Percentiles rank a stretch among this genome's conserved stretches.
phyloP scores from a whole-genome alignment of 2,329 filamentous ascomycete genomes.

The Phaeosphaeriaceae sp. region DNA sequence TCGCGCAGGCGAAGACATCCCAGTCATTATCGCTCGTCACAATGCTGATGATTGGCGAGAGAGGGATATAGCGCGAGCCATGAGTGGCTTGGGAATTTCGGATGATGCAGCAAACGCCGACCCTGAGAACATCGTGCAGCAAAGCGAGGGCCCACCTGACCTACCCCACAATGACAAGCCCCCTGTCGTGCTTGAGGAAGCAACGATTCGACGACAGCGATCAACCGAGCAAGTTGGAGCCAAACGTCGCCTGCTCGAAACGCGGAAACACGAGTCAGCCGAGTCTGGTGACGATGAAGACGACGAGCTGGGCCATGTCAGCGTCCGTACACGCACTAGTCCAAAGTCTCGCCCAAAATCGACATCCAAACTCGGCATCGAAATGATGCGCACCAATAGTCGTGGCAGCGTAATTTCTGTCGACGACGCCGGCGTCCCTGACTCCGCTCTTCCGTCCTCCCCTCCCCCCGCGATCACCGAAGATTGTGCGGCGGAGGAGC shows the following conservation, averaged over 20 bases:
- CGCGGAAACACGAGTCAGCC: slow-evolving; percentile 72
- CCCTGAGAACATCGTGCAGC: slow-evolving; percentile 35
- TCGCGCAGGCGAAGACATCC: slow-evolving; percentile 73
- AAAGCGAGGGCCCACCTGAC: slow-evolving; percentile 44
- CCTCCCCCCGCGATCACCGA: slow-evolving; percentile 52
- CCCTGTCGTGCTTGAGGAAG: slow-evolving; percentile 63
- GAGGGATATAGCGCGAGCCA: slow-evolving; percentile 53
- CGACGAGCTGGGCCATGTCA: slow-evolving; percentile 75
- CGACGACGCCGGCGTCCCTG: slow-evolving; percentile 50
- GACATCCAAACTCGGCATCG: slow-evolving; percentile 84
- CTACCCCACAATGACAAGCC: slow-evolving; percentile 57
- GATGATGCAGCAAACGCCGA: slow-evolving; percentile 61
- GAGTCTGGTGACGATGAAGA: slow-evolving; percentile 96
- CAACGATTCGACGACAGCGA: slow-evolving; percentile 64
- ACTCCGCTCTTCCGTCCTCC: slow-evolving; percentile 43
- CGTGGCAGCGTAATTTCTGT: slow-evolving; percentile 74
- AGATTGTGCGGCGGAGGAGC: slow-evolving; percentile 46
- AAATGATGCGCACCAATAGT: slow-evolving; percentile 98
- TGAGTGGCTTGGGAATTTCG: slow-evolving; percentile 77
- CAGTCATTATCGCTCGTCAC: slow-evolving; percentile 76
- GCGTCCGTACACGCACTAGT: slow-evolving; percentile 59
- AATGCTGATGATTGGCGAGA: slow-evolving; percentile 80
- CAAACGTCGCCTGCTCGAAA: slow-evolving; percentile 78
- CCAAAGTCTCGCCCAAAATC: slow-evolving; percentile 54
- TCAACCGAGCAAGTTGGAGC: slow-evolving; percentile 76